phyloP scores from a whole-genome alignment of 2,329 filamentous ascomycete species.

The Fusarium continuum region DNA sequence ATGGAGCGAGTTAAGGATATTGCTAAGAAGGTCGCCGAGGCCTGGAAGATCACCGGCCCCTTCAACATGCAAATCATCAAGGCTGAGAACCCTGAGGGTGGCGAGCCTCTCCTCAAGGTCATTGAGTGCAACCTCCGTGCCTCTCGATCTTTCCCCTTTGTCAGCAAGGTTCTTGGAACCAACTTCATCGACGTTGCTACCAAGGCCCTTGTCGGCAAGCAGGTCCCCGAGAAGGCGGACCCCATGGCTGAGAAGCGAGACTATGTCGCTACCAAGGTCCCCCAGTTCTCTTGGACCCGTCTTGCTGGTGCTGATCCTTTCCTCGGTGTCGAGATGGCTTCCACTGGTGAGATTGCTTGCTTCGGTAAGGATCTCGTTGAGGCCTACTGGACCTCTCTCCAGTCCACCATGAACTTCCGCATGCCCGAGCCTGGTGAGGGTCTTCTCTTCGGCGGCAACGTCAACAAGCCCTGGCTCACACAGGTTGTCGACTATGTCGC shows the following conservation, averaged over 20 bases:
- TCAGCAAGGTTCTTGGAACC: constrained; percentile 93
- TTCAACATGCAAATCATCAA: constrained; percentile 99
- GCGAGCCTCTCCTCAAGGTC: constrained; percentile 84
- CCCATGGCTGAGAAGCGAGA: constrained; percentile 90
- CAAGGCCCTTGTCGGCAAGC: constrained; percentile 85
- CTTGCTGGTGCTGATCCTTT: constrained; percentile 96
- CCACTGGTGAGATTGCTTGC: constrained; percentile 97
- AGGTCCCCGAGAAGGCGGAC: constrained; percentile 85
- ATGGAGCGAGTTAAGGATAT: constrained; percentile 95
- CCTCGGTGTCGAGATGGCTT: constrained; percentile 97
- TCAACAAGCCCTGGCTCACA: constrained; percentile 74
- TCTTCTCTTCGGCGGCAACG: constrained; percentile 91
- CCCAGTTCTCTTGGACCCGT: constrained; percentile 99
- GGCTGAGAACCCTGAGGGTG: constrained; percentile 78
- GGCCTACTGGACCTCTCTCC: constrained; percentile 96
- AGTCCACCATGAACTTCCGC: constrained; percentile 99
- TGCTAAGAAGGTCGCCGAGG: constrained; percentile 93
- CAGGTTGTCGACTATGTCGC: constrained; percentile 86
- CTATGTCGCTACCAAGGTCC: constrained; percentile 96
- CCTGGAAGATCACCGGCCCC: constrained; percentile 95
- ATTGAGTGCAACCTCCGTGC: constrained; percentile 98
- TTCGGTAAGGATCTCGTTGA: constrained; percentile 96
- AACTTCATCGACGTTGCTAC: constrained; percentile 98
- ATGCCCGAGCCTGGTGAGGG: constrained; percentile 94
- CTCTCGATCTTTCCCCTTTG: constrained; percentile 97